A percentile compares a stretch with the other conserved stretches of the same genome.
Conservation (phyloP, 495 filamentous ascomycete genomes). For the Talaromyces trachyspermus region DNA sequence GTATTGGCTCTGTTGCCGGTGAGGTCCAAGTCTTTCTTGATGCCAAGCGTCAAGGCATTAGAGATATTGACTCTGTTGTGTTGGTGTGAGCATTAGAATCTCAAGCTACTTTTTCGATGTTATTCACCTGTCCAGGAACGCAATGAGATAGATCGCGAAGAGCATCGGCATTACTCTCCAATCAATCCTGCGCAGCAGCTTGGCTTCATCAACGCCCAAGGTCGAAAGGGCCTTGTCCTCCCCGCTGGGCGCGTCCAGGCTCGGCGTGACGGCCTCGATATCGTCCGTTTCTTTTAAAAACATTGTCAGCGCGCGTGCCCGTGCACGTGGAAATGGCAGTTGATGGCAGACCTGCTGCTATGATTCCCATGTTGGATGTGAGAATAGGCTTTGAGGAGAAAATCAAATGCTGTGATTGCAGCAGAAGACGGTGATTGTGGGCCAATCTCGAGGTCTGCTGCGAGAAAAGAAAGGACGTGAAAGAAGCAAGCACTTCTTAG, state of each 20-base stretch:
- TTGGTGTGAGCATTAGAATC: constrained; percentile 4
- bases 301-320: too few relatives aligned
- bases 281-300: constrained; percentile 12
- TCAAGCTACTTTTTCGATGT: too few relatives aligned
- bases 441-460: too few relatives aligned
- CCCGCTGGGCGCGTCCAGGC: neutral
- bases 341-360: too few relatives aligned
- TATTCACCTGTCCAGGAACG: constrained; percentile 18
- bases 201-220: constrained; percentile 10
- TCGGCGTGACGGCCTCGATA: constrained; percentile 10
- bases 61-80: constrained; percentile 18
- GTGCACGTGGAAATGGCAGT: too few relatives aligned
- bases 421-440: too few relatives aligned
- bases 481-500: too few relatives aligned
- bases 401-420: too few relatives aligned
- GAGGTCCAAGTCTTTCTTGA: constrained; percentile 26
- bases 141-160: constrained; percentile 14
- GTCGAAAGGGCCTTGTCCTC: neutral
- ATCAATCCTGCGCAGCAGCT: constrained; percentile 17
- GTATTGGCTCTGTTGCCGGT: constrained; percentile 55
- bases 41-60: constrained; percentile 15
- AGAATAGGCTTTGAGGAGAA: too few relatives aligned
- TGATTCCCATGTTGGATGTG: neutral
- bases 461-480: too few relatives aligned
- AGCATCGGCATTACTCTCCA: constrained; percentile 15